These are phyloP conservation scores for Alternaria conjuncta DNA, from an alignment of 2,329 filamentous ascomycete species.

Conservation along the genomic window DNA sequence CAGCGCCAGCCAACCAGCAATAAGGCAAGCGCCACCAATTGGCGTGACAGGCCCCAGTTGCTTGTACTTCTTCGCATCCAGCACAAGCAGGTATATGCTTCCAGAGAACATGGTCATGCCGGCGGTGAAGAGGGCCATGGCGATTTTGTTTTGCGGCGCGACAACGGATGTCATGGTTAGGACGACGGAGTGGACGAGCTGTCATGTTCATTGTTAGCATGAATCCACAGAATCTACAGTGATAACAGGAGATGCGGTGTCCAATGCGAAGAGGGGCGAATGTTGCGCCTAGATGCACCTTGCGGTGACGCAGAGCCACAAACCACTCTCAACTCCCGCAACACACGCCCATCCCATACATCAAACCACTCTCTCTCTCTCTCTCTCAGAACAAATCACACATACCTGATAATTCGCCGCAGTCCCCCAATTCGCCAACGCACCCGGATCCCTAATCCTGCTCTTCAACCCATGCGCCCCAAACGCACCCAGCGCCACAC, in stretches of 20 bases:
- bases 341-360: no score
- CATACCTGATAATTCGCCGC: slow-evolving; percentile 71
- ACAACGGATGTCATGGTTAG: slow-evolving; percentile 62
- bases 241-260: no score
- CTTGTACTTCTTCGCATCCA: slow-evolving; percentile 67
- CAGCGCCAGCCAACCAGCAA: slow-evolving; percentile 67
- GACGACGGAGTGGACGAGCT: slow-evolving; percentile 69
- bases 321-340: no score
- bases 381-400: not conserved
- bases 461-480: slow-evolving; percentile 72
- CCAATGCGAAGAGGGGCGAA: not conserved
- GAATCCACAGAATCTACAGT: no score
- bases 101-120: slow-evolving; percentile 73
- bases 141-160: slow-evolving; percentile 63
- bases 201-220: slow-evolving; percentile 44
- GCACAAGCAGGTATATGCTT: slow-evolving; percentile 67
- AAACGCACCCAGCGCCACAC: slow-evolving; percentile 69
- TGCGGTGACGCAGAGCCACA: no score
- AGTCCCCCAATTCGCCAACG: slow-evolving; percentile 67
- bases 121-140: slow-evolving; percentile 65
- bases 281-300: not conserved
- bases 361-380: no score
- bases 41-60: slow-evolving; percentile 70
- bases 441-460: slow-evolving; percentile 63
- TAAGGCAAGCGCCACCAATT: slow-evolving; percentile 67